Percentiles rank a stretch among this genome's conserved stretches.
These are phyloP conservation scores for Mycena sanguinolenta DNA, from an alignment of 768 basidiomycete species.

Conservation along the genomic window DNA sequence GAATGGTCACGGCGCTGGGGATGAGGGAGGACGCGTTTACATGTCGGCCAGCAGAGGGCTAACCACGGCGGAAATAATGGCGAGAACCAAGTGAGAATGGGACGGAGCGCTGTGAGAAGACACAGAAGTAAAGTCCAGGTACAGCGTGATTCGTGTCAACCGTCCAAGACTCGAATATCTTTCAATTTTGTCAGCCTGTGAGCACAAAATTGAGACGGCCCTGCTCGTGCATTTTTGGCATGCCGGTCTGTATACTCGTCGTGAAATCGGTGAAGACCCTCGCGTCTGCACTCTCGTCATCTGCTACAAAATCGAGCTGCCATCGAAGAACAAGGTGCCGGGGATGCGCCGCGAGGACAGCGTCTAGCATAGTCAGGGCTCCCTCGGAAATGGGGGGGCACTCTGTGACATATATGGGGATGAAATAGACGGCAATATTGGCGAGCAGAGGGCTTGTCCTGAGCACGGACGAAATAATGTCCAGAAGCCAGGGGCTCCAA, in stretches of 20 bases:
- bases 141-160: too few relatives aligned
- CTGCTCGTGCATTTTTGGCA: background rate
- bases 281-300: background rate
- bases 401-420: background rate
- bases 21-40: too few relatives aligned
- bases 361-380: background rate
- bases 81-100: too few relatives aligned
- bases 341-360: background rate
- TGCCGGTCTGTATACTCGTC: background rate
- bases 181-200: too few relatives aligned
- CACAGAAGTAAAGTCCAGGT: too few relatives aligned
- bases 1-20: too few relatives aligned
- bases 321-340: background rate
- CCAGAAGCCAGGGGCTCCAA: background rate
- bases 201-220: too few relatives aligned
- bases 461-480: background rate
- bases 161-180: too few relatives aligned
- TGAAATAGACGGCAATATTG: background rate
- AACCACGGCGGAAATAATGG: too few relatives aligned
- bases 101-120: too few relatives aligned
- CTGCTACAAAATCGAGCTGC: background rate
- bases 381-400: background rate
- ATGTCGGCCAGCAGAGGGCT: background rate
- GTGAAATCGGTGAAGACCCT: background rate
- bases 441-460: background rate